These are phyloP conservation scores for Geotrichum fermentans DNA, from an alignment of 1,139 yeast species.

Conservation along the genomic window DNA sequence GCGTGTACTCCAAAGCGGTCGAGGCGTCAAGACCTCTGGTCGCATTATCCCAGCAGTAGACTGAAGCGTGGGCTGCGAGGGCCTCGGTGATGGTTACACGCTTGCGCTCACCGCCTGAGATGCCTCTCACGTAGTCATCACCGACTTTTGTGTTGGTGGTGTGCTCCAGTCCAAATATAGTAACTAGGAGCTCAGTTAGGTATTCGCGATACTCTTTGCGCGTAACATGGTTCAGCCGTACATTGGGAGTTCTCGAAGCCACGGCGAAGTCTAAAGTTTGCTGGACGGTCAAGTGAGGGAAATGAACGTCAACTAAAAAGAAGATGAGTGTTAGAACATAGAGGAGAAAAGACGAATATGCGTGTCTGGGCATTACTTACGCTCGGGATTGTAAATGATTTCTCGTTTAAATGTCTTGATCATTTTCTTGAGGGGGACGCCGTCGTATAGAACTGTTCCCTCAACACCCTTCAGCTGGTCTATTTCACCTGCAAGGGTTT, in stretches of 20 bases:
- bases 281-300: constrained; percentile 56
- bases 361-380: constrained; percentile 42
- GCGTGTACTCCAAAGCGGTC: constrained; percentile 60
- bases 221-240: constrained; percentile 46
- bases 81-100: constrained; percentile 59
- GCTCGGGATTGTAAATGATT: constrained; percentile 53
- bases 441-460: constrained; percentile 48
- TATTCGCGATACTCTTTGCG: constrained; percentile 46
- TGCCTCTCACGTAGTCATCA: constrained; percentile 54
- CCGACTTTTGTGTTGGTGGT: constrained; percentile 53
- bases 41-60: constrained; percentile 67
- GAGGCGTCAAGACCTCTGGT: constrained; percentile 69
- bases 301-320: constrained; percentile 45
- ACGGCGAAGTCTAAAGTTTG: constrained; percentile 57
- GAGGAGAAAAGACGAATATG: constrained; percentile 2
- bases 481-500: constrained; percentile 50
- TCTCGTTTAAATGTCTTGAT: constrained; percentile 44
- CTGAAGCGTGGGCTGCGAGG: constrained; percentile 49
- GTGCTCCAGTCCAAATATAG: constrained; percentile 53
- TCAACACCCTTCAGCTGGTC: constrained; percentile 37
- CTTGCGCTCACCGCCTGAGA: constrained; percentile 59
- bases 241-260: constrained; percentile 51
- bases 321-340: not conserved
- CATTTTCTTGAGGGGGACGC: constrained; percentile 47
- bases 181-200: constrained; percentile 46